Conservation (phyloP, 495 filamentous ascomycete species). For the Schizothecium vesticola region DNA sequence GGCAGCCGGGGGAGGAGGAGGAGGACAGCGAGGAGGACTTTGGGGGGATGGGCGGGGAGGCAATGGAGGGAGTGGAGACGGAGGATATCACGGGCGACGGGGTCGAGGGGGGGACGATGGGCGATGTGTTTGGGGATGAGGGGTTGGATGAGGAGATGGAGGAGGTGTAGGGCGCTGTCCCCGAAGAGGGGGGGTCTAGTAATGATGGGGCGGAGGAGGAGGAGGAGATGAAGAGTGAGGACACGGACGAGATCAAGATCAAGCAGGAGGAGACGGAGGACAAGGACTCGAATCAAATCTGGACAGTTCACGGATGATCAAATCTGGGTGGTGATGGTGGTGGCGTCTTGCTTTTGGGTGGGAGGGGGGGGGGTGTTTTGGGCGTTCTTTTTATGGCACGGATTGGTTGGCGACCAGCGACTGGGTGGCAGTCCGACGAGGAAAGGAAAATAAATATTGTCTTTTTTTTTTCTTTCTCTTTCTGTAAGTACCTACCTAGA, state of each 20-base stretch:
- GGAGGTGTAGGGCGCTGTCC: constrained; percentile 24
- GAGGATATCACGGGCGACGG: constrained; percentile 35
- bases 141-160: constrained; percentile 37
- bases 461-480: neutral
- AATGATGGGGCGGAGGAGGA: neutral
- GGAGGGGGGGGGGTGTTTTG: neutral
- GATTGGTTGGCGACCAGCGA: neutral
- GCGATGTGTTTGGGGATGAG: constrained; percentile 45
- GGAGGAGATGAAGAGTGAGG: neutral
- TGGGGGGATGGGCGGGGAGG: constrained; percentile 34
- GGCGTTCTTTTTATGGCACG: neutral
- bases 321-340: too few relatives aligned
- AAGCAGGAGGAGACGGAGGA: neutral
- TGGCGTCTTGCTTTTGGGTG: neutral
- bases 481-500: neutral
- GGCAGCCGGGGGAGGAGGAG: constrained; percentile 43
- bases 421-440: neutral
- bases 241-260: too few relatives aligned
- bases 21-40: constrained; percentile 31
- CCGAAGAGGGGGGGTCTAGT: too few relatives aligned
- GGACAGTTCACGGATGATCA: too few relatives aligned
- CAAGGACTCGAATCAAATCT: too few relatives aligned
- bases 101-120: constrained; percentile 39
- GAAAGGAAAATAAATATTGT: neutral
- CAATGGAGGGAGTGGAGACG: constrained; percentile 43